These are phyloP conservation scores for Candida taoyuanica DNA, from an alignment of 805 yeast species.

Conservation along the genomic window DNA sequence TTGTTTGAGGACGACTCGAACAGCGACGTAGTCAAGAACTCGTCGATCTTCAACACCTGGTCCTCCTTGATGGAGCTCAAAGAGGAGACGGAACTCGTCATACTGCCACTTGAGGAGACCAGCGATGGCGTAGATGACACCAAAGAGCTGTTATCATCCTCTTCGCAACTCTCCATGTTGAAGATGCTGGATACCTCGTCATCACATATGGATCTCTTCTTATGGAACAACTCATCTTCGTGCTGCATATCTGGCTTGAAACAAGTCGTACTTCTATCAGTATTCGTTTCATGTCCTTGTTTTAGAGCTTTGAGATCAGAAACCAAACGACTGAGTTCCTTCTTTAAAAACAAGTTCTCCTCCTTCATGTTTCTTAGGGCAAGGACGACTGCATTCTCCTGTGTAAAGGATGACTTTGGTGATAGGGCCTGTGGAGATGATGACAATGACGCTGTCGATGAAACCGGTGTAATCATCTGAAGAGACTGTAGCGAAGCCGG, in stretches of 20 bases:
- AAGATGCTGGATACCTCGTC: constrained; percentile 15
- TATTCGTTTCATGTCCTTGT: constrained; percentile 5
- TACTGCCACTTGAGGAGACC: constrained; percentile 2
- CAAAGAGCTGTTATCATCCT: constrained; percentile 23
- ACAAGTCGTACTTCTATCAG: background rate
- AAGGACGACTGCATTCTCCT: constrained; percentile 26
- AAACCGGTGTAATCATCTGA: constrained; percentile 11
- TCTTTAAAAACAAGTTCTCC: constrained; percentile 40
- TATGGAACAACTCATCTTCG: constrained; percentile 16
- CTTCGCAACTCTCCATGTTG: constrained; percentile 18
- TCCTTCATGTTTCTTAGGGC: constrained; percentile 40
- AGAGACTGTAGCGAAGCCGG: no score
- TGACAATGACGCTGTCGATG: constrained; percentile 7
- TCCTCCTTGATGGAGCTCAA: constrained; percentile 24
- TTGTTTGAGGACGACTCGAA: constrained; percentile 19
- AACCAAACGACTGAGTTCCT: constrained; percentile 41
- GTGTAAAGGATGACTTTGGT: constrained; percentile 15
- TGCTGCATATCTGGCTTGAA: constrained; percentile 1
- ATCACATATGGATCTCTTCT: constrained; percentile 21
- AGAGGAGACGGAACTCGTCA: constrained; percentile 16
- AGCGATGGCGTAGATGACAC: constrained; percentile 22
- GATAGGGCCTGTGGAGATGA: constrained; percentile 13
- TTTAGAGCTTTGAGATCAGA: constrained; percentile 36
- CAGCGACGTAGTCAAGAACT: constrained; percentile 22
- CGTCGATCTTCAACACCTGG: constrained; percentile 23